Conservation (phyloP, 495 filamentous ascomycete species). For the Cairneyella variabilis region DNA sequence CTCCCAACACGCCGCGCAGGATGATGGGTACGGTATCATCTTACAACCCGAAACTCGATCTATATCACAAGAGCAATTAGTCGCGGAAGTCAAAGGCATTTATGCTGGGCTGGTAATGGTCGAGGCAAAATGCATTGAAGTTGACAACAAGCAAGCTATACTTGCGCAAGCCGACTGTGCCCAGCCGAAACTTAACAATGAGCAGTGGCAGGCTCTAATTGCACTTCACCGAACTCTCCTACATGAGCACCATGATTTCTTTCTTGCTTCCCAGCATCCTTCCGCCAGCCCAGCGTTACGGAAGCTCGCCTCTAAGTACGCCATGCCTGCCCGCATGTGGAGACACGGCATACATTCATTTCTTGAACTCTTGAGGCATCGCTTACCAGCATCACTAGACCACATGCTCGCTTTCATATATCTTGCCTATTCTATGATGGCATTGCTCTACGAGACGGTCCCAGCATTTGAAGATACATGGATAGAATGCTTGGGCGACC, state of each 20-base stretch:
- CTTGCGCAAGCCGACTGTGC: slow-evolving; percentile 26
- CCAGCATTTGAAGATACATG: slow-evolving; percentile 76
- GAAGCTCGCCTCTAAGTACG: slow-evolving; percentile 17
- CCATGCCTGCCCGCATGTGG: slow-evolving; percentile 24
- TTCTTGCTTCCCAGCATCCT: slow-evolving; percentile 68
- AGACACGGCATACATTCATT: slow-evolving; percentile 72
- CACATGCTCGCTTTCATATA: slow-evolving; percentile 81
- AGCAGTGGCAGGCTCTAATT: slow-evolving; percentile 70
- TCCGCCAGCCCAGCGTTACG: slow-evolving; percentile 35
- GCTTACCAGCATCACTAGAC: slow-evolving; percentile 66
- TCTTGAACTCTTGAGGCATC: slow-evolving; percentile 65
- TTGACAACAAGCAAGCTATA: slow-evolving; percentile 47
- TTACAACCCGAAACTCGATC: slow-evolving; percentile 57
- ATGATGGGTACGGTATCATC: slow-evolving; percentile 4
- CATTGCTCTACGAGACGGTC: slow-evolving; percentile 71
- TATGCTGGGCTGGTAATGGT: slow-evolving; percentile 75
- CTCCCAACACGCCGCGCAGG: too few species aligned
- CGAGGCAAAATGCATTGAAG: slow-evolving; percentile 71
- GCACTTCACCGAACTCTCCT: slow-evolving; percentile 68
- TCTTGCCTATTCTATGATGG: slow-evolving; percentile 77
- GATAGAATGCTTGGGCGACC: slow-evolving; percentile 85
- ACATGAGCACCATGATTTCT: slow-evolving; percentile 75
- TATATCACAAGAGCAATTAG: slow-evolving; percentile 69
- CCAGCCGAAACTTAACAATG: slow-evolving; percentile 42
- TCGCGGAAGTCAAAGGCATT: slow-evolving; percentile 65